These are phyloP conservation scores for Lecanicillium sp. DNA, from an alignment of 2,329 filamentous ascomycete genomes.

Conservation along the genomic window DNA sequence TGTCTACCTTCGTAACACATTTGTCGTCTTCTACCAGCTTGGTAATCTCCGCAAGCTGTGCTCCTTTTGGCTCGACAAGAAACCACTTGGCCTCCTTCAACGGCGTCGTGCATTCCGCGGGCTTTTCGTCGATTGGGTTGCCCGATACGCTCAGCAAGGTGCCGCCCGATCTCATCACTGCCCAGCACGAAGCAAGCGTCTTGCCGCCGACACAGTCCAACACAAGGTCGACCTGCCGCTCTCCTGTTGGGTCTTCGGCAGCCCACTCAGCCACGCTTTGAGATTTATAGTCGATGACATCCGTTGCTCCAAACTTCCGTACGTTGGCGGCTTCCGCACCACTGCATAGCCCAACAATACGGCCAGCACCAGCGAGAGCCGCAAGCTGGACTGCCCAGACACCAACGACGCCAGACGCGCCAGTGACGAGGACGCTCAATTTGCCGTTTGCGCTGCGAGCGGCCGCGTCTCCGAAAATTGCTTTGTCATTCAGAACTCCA, in stretches of 20 bases:
- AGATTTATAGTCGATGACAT: constrained; percentile 28
- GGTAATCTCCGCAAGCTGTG: constrained; percentile 25
- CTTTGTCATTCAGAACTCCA: constrained; percentile 20
- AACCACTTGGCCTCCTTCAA: constrained; percentile 25
- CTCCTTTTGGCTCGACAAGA: constrained; percentile 28
- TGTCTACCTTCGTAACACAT: constrained; percentile 27
- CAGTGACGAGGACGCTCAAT: constrained; percentile 29
- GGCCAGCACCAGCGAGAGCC: constrained; percentile 22
- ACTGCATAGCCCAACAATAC: constrained; percentile 26
- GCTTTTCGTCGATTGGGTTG: constrained; percentile 21
- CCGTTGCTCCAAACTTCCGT: constrained; percentile 24
- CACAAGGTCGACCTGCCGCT: constrained; percentile 23
- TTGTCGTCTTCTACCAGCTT: constrained; percentile 24
- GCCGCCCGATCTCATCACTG: constrained; percentile 25
- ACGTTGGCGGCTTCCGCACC: constrained; percentile 21
- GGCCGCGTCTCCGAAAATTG: constrained; percentile 17
- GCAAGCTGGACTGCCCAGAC: constrained; percentile 32
- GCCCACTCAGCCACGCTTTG: constrained; percentile 23
- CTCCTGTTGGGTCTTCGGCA: constrained; percentile 13
- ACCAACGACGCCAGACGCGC: constrained; percentile 30
- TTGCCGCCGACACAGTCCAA: constrained; percentile 29
- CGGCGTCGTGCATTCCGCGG: constrained; percentile 19
- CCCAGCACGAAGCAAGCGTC: constrained; percentile 24
- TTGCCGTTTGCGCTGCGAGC: constrained; percentile 19
- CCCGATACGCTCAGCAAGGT: constrained; percentile 24